These are phyloP conservation scores for Escovopsis sp. DNA, from an alignment of 2,329 filamentous ascomycete genomes.

Conservation along the genomic window DNA sequence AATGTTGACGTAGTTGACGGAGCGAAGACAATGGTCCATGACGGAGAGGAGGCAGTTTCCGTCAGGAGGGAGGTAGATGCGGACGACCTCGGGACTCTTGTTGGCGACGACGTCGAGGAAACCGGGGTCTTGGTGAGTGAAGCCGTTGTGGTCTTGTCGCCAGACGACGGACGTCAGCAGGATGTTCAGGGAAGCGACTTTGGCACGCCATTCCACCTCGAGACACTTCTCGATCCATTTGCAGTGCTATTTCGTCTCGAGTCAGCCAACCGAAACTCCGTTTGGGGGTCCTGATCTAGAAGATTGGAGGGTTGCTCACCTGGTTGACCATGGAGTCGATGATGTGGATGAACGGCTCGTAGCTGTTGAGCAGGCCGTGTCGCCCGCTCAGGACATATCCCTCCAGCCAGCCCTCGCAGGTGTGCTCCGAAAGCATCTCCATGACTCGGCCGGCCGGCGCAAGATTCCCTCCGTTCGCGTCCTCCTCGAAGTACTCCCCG, in stretches of 20 bases:
- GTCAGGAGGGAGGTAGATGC: conserved; percentile 69
- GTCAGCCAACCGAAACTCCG: too few species aligned
- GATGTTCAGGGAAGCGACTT: conserved; percentile 64
- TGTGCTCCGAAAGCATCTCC: conserved; percentile 77
- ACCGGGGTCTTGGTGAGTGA: conserved; percentile 68
- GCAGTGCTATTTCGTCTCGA: conserved; percentile 40
- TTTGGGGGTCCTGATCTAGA: too few species aligned
- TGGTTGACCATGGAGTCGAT: conserved; percentile 80
- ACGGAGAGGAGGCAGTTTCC: conserved; percentile 52
- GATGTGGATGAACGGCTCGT: conserved; percentile 71
- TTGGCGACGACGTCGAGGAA: conserved; percentile 70
- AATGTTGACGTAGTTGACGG: conserved; percentile 67
- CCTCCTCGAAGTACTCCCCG: conserved; percentile 64
- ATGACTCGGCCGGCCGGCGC: conserved; percentile 56
- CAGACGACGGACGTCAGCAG: conserved; percentile 66
- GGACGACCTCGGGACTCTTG: conserved; percentile 65
- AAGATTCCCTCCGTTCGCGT: conserved; percentile 60
- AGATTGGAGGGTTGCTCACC: too few species aligned
- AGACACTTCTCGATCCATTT: conserved; percentile 74
- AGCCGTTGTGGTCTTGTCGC: conserved; percentile 74
- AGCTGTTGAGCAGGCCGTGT: conserved; percentile 65
- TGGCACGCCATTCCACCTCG: conserved; percentile 65
- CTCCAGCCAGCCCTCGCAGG: conserved; percentile 66
- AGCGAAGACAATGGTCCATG: conserved; percentile 62
- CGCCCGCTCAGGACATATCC: conserved; percentile 63